phyloP scores from a whole-genome alignment of 2,329 filamentous ascomycete species.

The Lasiodiplodia theobromae region DNA sequence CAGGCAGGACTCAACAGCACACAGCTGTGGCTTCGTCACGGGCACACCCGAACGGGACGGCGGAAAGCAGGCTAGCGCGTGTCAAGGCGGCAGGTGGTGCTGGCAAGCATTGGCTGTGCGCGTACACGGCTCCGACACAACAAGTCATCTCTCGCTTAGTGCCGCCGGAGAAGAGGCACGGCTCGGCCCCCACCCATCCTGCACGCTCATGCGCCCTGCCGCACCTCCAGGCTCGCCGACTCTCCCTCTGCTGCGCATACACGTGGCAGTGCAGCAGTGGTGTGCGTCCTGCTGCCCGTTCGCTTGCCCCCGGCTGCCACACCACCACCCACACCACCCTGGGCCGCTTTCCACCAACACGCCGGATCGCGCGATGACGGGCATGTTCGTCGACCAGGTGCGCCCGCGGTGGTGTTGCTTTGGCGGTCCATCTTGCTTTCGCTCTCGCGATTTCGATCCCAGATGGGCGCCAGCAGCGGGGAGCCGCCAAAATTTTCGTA shows the following conservation, averaged over 20 bases:
- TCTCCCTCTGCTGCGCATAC: conserved; percentile 27
- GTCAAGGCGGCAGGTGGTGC: conserved; percentile 14
- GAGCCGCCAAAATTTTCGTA: background rate
- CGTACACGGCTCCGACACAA: background rate
- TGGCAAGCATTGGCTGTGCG: conserved; percentile 22
- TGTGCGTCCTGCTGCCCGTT: background rate
- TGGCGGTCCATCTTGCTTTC: background rate
- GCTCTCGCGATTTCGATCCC: conserved; percentile 1
- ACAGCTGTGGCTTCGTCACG: conserved; percentile 26
- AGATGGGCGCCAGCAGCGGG: conserved; percentile 1
- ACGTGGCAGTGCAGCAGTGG: conserved; percentile 32
- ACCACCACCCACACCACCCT: conserved; percentile 6
- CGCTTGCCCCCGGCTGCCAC: conserved; percentile 19
- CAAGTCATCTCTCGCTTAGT: conserved; percentile 22
- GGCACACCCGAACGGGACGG: conserved; percentile 20
- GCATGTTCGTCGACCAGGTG: conserved; percentile 18
- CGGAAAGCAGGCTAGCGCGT: conserved; percentile 24
- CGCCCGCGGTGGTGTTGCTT: background rate
- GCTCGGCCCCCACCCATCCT: conserved; percentile 28
- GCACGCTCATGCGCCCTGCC: background rate
- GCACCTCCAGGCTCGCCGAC: background rate
- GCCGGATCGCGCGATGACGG: conserved; percentile 27
- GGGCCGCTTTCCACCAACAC: conserved; percentile 1
- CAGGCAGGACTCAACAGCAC: conserved; percentile 5
- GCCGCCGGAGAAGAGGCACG: conserved; percentile 28